Base-by-base conservation (phyloP, 495 filamentous ascomycete species). In the Podospora appendiculata region DNA sequence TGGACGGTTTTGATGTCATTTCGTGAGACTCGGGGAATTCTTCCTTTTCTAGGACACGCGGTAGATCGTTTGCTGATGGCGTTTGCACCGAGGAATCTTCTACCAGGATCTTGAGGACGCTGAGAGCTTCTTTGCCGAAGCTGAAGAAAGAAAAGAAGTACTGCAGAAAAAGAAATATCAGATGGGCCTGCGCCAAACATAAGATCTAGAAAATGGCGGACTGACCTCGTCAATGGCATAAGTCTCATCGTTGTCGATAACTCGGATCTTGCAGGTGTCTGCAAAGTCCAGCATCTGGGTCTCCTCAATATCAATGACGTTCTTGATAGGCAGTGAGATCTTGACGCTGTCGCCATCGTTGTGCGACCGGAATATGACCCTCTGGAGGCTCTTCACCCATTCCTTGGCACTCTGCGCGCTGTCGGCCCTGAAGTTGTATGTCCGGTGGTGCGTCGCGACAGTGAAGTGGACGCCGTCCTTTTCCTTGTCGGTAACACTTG, bases 341-440 rank as follows among this genome's bases (percentile, higher is more conserved):
- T 98, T 98, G 63, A 98, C 88, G 61, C 91, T 95, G 59, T 96
- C 91, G 8, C 93, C 91, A 47, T 96, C 94, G 60, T 98, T 98
- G 67, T 92, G 90, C 0, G 90, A 90, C 47, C 91, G 79, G 60
- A 97, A 97, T 41, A 98, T 96, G 51, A 96, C 90, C 50, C 92
- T 87, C 57, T 96, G 93, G 18, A 98, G 73, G 39, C 88, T 79
- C 66, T 93, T 94, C 40, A 97, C 92, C 93, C 93, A 98, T 75
- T 97, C 94, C 63, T 90, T 96, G 6, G 93, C 93, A 67, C 87
- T 95, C 34, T 84, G 71, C 14, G 80, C 74, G 59, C 90, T 96
- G 60, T 98, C 94, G 19, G 94, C 93, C 60, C 83, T 80, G 71
- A 98, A 95, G 59, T 88, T 79, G 61, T 93, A 95, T 6, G 81